Evolutionary conservation across 2,329 filamentous ascomycete genomes (phyloP).

Genomic region (Ophioceras dolichostomum): DNA sequence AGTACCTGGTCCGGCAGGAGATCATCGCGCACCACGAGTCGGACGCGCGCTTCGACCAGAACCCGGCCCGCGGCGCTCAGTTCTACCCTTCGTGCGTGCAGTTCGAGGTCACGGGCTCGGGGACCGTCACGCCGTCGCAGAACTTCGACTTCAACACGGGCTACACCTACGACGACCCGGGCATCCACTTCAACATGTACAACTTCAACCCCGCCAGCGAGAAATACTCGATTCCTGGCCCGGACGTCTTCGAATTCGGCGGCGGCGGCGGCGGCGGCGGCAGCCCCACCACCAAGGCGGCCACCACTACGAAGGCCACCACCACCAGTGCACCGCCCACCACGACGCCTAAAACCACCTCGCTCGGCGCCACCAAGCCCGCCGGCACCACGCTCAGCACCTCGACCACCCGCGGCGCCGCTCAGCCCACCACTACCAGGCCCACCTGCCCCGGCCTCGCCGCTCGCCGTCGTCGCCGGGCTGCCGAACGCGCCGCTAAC

Average conservation of each 20-base stretch:
- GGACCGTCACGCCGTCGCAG: slow-evolving; percentile 11
- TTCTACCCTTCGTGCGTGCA: slow-evolving; percentile 23
- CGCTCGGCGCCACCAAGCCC: too few species aligned
- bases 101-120: slow-evolving; percentile 18
- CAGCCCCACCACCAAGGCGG: too few species aligned
- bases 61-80: slow-evolving; percentile 17
- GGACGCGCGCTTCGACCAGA: slow-evolving; percentile 8
- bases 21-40: slow-evolving; percentile 20
- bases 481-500: too few species aligned
- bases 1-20: slow-evolving; percentile 20
- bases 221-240: slow-evolving; percentile 1
- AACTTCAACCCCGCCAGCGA: not conserved
- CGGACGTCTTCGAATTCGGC: not conserved
- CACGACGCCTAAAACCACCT: too few species aligned
- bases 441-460: too few species aligned
- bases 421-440: too few species aligned
- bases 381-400: too few species aligned
- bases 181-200: slow-evolving; percentile 18
- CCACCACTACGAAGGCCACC: too few species aligned
- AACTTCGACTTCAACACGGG: slow-evolving; percentile 18
- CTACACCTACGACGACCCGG: slow-evolving; percentile 17
- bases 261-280: too few species aligned
- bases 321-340: too few species aligned
- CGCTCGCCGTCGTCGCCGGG: too few species aligned
- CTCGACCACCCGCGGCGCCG: too few species aligned